Evolutionary conservation across 805 yeast genomes (phyloP), one percentile per base, ranked within the genome.

Genomic region (Pichia eremophila): DNA sequence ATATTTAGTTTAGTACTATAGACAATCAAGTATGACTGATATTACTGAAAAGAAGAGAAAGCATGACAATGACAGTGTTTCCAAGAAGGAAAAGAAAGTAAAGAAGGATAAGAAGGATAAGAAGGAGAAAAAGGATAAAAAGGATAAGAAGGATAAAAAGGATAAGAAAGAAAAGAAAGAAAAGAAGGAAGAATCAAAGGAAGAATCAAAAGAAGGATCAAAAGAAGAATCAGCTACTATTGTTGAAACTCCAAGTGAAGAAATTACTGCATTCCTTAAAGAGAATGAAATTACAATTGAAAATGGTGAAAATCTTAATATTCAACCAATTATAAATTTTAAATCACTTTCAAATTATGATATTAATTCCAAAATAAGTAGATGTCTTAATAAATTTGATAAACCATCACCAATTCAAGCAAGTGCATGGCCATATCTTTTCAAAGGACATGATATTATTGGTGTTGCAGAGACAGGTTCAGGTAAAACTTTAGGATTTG

Each of bases 401-500:
- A 82, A 79, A 57, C 99, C 99, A 46, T 90, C 98, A 8, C 98
- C 98, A 36, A 91, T 91, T 57, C 99, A 91, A 71, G 77, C 96
- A 32, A 87, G 80, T 41, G 77, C 97, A 9, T 93, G 98, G 98
- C 98, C 99, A 54, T 88, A 79, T 61, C 68, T 91, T 46, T 68
- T 89, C 44, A 68, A 77, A 19, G 84, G 85, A 17, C 75, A 82
- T 49, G 99, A 91, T 63, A 95, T 90, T 27, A 78, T 91, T 55
- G 99, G 98, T 65, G 96, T 91, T 54, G 99, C 99, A 14, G 97
- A 91, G 69, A 91, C 99, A 4, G 99, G 99, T 37, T 87, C 96
- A 0, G 99, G 99, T 61, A 91, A 91, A 67, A 91, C 99, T 0
- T 83, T 91, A 68, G 98, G 96, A 0, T 93, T 91, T 64, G 96